Evolutionary conservation across 306 rosid genomes (phyloP), one percentile per base, ranked within the genome.

Genomic region (Nissolia schottii): DNA sequence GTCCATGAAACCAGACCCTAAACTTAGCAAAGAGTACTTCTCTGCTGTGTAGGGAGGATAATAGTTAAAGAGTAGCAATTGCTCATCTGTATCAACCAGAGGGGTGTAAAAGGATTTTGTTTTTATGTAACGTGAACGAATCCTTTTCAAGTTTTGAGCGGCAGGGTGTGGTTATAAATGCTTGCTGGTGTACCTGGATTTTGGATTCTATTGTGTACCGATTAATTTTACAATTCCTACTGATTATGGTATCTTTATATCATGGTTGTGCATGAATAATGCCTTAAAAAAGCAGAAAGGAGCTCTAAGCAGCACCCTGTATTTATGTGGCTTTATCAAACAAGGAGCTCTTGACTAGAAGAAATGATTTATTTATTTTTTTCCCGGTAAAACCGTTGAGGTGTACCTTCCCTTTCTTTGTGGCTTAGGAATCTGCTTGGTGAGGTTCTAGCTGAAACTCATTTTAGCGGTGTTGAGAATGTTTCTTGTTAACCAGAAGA

Each of bases 1-100:
- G 81, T 94, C 97, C 73, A 94, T 94, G 99, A 94, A 94, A 84
- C 97, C 99, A 53, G 99, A 94, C 81, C 99, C 97, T 38, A 94
- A 94, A 84, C 87, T 81, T 71, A 91, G 97, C 95, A 91, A 91
- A 73, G 99, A 91, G 74, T 94, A 94, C 86, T 94, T 91, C 37
- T 58, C 97, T 6, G 97, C 99, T 2, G 82, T 94, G 37, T 89
- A 91, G 78, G 65, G 32, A 45, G 45, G 14, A 32, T 74, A 19
- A 38, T 27, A 1, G 24, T n/a, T 64, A 15, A 73, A 46, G 75
- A 79, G 67, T 50, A 55, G 57, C 22, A 31, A 29, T 64, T 80
- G 64, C 78, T 43, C 76, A 43, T 85, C 61, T 62, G 65, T 76
- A 79, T 79, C 63, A 56, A 43, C 73, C 74, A 25, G 81, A 41